Percentiles rank a stretch among this genome's conserved stretches.
Conservation (phyloP, 177 flowering plant genomes). For the Tripterygium wilfordii region DNA sequence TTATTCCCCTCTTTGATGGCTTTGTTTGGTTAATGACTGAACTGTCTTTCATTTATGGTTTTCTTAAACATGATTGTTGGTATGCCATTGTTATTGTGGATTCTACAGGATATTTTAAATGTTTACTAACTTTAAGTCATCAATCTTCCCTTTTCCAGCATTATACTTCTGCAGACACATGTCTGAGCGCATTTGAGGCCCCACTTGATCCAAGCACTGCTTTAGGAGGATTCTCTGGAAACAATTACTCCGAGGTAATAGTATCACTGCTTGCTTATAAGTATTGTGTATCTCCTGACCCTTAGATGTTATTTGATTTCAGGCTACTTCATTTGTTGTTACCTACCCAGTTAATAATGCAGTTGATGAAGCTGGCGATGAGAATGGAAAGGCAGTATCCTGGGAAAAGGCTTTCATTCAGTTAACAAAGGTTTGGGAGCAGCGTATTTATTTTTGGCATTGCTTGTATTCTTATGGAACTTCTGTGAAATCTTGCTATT, state of each 20-base stretch:
- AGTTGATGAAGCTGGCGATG: slow-evolving; percentile 45
- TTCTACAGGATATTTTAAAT: not conserved
- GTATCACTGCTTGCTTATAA: not conserved
- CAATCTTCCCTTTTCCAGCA: slow-evolving; percentile 44
- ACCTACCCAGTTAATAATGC: slow-evolving; percentile 88
- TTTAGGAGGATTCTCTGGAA: slow-evolving; percentile 80
- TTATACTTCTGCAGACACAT: slow-evolving; percentile 59
- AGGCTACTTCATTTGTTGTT: slow-evolving; percentile 81
- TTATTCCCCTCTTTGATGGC: too few species aligned
- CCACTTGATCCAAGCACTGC: slow-evolving; percentile 93
- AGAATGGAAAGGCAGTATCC: slow-evolving; percentile 57
- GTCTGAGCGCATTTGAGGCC: slow-evolving; percentile 82
- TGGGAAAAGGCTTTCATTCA: slow-evolving; percentile 88
- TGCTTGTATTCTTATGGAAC: too few species aligned
- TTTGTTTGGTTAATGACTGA: too few species aligned
- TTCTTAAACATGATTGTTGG: too few species aligned
- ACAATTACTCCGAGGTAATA: slow-evolving; percentile 74
- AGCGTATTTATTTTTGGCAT: not conserved
- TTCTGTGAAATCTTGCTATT: too few species aligned
- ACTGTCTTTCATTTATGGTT: too few species aligned
- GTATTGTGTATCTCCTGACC: slow-evolving; percentile 10
- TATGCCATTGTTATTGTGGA: too few species aligned
- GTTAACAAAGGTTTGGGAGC: slow-evolving; percentile 53
- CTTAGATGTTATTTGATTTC: slow-evolving; percentile 18
- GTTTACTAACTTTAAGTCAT: not conserved